Percentiles rank a stretch among this genome's conserved stretches.
Evolutionary conservation across 495 filamentous ascomycete genomes (phyloP).

Genomic region (Echria macrotheca): DNA sequence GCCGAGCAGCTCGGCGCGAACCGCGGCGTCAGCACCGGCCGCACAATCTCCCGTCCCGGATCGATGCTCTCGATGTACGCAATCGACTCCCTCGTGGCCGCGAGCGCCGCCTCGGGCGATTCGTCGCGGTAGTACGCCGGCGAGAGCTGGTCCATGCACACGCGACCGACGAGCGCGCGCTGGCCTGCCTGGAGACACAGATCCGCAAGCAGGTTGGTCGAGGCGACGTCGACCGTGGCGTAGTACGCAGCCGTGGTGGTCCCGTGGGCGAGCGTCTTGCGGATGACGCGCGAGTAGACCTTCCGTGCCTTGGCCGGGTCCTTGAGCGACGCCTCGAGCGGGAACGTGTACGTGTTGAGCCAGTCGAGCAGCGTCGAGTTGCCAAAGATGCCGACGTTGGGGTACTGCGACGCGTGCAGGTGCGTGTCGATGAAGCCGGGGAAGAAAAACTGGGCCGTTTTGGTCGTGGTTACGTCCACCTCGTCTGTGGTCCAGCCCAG

Average conservation of each 20-base stretch:
- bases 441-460: conserved; percentile 72
- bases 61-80: conserved; percentile 64
- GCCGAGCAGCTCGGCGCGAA: conserved; percentile 76
- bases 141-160: conserved; percentile 79
- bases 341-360: conserved; percentile 94
- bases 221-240: conserved; percentile 73
- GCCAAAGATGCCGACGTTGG: conserved; percentile 88
- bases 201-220: conserved; percentile 83
- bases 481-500: conserved; percentile 34
- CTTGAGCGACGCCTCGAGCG: conserved; percentile 69
- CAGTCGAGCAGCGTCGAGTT: conserved; percentile 83
- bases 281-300: conserved; percentile 70
- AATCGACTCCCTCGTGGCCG: conserved; percentile 56
- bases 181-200: conserved; percentile 73
- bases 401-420: conserved; percentile 90
- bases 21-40: conserved; percentile 85
- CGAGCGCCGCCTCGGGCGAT: conserved; percentile 49
- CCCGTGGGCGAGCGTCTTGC: conserved; percentile 76
- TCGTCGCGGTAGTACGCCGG: conserved; percentile 73
- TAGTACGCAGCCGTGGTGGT: conserved; percentile 91
- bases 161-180: conserved; percentile 82
- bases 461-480: conserved; percentile 30
- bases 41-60: conserved; percentile 47
- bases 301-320: conserved; percentile 41
- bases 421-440: conserved; percentile 96